phyloP scores from a whole-genome alignment of 2,329 filamentous ascomycete genomes.

The Alternaria burnsii region DNA sequence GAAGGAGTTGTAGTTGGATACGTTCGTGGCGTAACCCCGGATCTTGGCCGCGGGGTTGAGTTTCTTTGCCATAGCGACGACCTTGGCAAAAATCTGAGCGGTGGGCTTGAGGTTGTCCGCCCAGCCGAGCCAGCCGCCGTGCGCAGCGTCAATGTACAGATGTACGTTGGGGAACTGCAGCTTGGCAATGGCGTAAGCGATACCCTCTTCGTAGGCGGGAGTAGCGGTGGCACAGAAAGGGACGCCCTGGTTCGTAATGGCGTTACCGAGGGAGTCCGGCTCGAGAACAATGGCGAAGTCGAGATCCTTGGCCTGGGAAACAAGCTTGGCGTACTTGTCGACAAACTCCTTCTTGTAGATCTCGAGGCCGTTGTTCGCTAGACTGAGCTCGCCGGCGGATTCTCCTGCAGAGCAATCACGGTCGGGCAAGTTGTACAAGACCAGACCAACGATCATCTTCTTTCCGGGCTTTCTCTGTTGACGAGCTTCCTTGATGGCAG shows the following conservation, averaged over 20 bases:
- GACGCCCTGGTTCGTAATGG: conserved; percentile 38
- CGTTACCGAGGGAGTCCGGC: conserved; percentile 40
- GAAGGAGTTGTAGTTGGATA: conserved; percentile 42
- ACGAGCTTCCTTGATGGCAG: conserved; percentile 35
- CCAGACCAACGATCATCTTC: conserved; percentile 51
- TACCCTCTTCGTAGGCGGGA: conserved; percentile 40
- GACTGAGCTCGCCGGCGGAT: conserved; percentile 81
- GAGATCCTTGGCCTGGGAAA: conserved; percentile 34
- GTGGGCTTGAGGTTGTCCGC: conserved; percentile 40
- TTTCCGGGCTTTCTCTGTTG: conserved; percentile 26
- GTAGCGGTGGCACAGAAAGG: conserved; percentile 34
- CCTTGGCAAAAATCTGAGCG: conserved; percentile 34
- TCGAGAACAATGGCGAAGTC: conserved; percentile 43
- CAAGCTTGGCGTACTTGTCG: conserved; percentile 37
- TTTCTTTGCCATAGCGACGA: conserved; percentile 35
- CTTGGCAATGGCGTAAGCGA: conserved; percentile 41
- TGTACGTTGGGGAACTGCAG: conserved; percentile 39
- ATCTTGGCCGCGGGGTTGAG: conserved; percentile 34
- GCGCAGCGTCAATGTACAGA: conserved; percentile 42
- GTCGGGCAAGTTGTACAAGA: conserved; percentile 94
- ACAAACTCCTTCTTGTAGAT: conserved; percentile 43
- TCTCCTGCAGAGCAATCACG: conserved; percentile 83
- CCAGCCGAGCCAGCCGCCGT: conserved; percentile 44
- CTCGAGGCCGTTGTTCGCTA: conserved; percentile 58
- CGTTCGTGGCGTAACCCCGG: conserved; percentile 38